phyloP scores from a whole-genome alignment of 495 filamentous ascomycete species.

The Neurospora sp. region DNA sequence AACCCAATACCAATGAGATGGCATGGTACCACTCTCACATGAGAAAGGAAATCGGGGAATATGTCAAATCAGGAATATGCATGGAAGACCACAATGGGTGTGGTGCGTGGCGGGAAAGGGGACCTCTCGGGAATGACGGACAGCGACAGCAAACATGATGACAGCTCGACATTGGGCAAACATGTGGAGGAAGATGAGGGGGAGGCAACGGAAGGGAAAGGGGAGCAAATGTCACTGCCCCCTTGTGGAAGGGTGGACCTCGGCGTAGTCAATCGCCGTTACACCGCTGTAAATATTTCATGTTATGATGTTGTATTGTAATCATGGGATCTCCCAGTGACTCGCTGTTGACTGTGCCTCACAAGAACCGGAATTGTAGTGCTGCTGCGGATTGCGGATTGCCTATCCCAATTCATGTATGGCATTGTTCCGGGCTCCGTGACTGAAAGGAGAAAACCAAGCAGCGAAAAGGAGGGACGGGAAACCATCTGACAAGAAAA shows the following conservation, averaged over 20 bases:
- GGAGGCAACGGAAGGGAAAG: background rate
- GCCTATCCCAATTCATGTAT: background rate
- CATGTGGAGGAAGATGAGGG: background rate
- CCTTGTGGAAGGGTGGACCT: background rate
- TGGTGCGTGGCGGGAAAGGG: background rate
- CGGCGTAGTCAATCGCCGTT: background rate
- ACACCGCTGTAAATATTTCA: background rate
- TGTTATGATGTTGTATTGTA: background rate
- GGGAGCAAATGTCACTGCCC: background rate
- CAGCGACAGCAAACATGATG: background rate
- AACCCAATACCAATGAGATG: background rate
- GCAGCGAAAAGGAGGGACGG: background rate
- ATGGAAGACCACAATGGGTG: background rate
- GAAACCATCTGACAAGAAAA: background rate
- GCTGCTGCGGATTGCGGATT: background rate
- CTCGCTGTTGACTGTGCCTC: background rate
- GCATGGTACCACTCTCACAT: background rate
- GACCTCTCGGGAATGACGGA: background rate
- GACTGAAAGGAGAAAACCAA: background rate
- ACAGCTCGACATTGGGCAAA: background rate
- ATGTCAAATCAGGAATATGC: background rate
- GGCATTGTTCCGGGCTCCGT: background rate
- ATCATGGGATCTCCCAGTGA: background rate
- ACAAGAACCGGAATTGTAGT: background rate
- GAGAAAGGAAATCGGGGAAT: background rate